phyloP scores from a whole-genome alignment of 768 basidiomycete species.

The Tricholoma hemisulphureum region DNA sequence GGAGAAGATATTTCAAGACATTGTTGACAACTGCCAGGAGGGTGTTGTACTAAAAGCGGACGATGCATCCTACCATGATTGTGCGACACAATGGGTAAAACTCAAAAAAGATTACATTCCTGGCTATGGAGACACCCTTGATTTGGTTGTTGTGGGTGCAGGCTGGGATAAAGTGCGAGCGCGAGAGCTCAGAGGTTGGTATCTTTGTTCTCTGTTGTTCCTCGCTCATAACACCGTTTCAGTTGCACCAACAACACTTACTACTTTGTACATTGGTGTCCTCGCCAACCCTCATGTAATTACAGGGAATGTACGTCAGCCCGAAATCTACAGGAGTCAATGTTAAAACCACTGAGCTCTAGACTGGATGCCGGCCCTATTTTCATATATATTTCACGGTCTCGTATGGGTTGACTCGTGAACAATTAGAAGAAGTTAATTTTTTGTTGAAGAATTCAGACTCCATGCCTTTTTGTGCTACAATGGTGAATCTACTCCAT shows the following conservation, averaged over 20 bases:
- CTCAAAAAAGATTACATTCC: constrained; percentile 88
- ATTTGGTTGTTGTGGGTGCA: constrained; percentile 75
- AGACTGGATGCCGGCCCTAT: constrained; percentile 52
- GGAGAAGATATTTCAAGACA: constrained; percentile 41
- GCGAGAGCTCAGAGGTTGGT: constrained; percentile 68
- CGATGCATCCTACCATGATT: constrained; percentile 65
- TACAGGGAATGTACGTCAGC: constrained; percentile 35
- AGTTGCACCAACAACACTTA: constrained; percentile 73
- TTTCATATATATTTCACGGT: constrained; percentile 74
- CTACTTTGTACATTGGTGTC: constrained; percentile 79
- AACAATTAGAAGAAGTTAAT: constrained; percentile 70
- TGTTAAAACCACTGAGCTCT: neutral
- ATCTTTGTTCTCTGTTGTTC: neutral
- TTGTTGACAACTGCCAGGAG: constrained; percentile 56
- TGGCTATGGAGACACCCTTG: constrained; percentile 77
- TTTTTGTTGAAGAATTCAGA: constrained; percentile 55
- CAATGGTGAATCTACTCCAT: constrained; percentile 16
- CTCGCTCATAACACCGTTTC: neutral
- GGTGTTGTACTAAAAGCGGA: constrained; percentile 79
- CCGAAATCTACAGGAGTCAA: neutral
- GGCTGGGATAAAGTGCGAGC: constrained; percentile 80
- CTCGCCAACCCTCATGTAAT: constrained; percentile 49
- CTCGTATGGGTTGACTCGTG: constrained; percentile 70
- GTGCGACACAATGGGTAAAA: constrained; percentile 76
- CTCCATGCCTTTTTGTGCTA: constrained; percentile 28